phyloP scores from a whole-genome alignment of 257 asterid species.

The Datura wrightii region DNA sequence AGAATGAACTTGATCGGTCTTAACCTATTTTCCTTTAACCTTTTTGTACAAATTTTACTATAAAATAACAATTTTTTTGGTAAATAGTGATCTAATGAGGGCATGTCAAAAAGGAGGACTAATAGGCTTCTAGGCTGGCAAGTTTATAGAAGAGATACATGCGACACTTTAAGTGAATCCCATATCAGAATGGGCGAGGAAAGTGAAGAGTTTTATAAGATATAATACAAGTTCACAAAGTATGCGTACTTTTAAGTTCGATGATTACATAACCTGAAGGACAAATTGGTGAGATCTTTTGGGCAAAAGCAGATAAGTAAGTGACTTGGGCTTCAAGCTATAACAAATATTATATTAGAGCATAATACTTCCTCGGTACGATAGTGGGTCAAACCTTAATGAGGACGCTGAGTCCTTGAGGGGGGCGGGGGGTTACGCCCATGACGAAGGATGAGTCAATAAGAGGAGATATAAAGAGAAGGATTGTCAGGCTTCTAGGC shows the following conservation, averaged over 20 bases:
- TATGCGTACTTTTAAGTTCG: not conserved
- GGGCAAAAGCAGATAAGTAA: not conserved
- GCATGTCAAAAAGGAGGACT: not conserved
- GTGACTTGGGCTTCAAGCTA: not conserved
- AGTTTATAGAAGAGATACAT: not conserved
- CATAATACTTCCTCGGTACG: not conserved
- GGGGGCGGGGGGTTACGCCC: not conserved
- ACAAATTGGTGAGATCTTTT: not conserved
- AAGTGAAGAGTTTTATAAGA: not conserved
- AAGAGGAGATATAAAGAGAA: not conserved
- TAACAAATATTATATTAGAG: not conserved
- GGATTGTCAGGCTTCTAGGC: not conserved
- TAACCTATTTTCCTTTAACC: too few relatives aligned
- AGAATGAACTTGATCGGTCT: too few relatives aligned
- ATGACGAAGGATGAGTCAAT: not conserved
- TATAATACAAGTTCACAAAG: not conserved
- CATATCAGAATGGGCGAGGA: fast-evolving
- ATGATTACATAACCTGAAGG: not conserved
- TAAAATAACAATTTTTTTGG: too few relatives aligned
- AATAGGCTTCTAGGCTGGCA: not conserved
- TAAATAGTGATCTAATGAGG: not conserved
- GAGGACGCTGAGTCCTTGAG: not conserved
- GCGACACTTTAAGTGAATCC: not conserved
- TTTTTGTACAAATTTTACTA: too few relatives aligned
- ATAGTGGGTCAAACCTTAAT: not conserved